Evolutionary conservation across 129 eudicot species (phyloP).

Genomic region (Heracleum sosnowskyi): DNA sequence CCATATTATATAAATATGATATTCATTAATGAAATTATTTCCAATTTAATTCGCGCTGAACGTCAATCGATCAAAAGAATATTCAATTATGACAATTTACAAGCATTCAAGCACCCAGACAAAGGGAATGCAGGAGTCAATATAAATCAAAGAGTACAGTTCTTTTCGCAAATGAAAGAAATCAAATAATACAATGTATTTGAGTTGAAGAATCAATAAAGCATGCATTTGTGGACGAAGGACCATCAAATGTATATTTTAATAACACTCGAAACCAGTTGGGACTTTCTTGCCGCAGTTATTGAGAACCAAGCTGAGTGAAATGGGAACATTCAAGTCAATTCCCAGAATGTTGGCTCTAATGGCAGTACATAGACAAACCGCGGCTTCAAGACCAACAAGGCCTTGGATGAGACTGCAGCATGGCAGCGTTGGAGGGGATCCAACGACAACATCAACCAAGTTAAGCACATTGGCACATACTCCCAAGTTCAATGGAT

Average conservation of each 20-base stretch:
- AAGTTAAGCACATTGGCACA: slow-evolving; percentile 27
- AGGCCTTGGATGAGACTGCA: slow-evolving; percentile 44
- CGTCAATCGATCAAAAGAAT: no score
- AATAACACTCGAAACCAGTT: slow-evolving; percentile 38
- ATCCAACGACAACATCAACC: slow-evolving; percentile 21
- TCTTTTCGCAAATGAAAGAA: no score
- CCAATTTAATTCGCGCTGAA: no score
- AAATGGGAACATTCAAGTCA: slow-evolving; percentile 43
- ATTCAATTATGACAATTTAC: neutral
- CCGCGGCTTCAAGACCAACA: slow-evolving; percentile 47
- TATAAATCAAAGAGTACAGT: no score
- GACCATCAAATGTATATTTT: neutral
- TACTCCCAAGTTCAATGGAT: slow-evolving; percentile 29
- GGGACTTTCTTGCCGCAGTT: slow-evolving; percentile 42
- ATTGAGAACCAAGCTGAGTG: slow-evolving; percentile 45
- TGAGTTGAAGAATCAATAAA: no score
- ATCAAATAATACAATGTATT: no score
- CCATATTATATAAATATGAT: no score
- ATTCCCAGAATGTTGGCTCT: slow-evolving; percentile 47
- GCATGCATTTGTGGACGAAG: neutral
- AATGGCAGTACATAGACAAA: slow-evolving; percentile 58
- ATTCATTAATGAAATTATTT: no score
- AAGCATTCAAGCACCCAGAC: neutral
- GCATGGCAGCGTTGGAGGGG: slow-evolving; percentile 35
- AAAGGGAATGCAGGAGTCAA: neutral